Evolutionary conservation across 768 basidiomycete genomes (phyloP).

Genomic region (Leucosporidium creatinivorum): DNA sequence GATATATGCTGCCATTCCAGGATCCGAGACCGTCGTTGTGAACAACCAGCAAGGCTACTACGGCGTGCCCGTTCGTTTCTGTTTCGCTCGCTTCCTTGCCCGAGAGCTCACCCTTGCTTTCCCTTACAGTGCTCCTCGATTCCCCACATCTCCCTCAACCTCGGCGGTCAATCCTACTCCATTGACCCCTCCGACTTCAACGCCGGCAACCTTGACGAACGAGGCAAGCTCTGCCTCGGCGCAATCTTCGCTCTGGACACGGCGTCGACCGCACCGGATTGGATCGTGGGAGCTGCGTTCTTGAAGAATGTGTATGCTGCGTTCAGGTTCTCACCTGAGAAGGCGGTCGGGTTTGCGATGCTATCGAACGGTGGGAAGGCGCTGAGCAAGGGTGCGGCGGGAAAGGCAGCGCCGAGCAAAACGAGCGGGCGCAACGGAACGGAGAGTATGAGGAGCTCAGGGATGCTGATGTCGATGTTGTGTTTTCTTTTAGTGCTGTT

Average conservation of each 20-base stretch:
- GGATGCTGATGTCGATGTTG: too few relatives aligned
- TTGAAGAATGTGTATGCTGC: conserved; percentile 48
- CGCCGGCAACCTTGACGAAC: conserved; percentile 45
- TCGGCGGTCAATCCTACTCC: conserved; percentile 50
- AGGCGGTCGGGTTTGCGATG: conserved; percentile 63
- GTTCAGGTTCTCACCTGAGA: conserved; percentile 14
- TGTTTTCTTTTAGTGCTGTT: too few relatives aligned
- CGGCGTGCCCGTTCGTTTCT: neutral
- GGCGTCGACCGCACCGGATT: neutral
- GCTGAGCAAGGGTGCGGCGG: neutral
- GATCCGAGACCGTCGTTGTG: conserved; percentile 55
- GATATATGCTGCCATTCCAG: conserved; percentile 68
- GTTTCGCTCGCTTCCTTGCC: neutral
- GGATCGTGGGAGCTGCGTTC: conserved; percentile 67
- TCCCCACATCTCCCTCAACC: conserved; percentile 13
- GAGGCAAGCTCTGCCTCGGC: conserved; percentile 56
- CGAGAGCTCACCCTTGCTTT: neutral
- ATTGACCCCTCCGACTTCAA: conserved; percentile 70
- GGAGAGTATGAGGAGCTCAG: too few relatives aligned
- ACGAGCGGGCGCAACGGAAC: too few relatives aligned
- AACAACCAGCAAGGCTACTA: conserved; percentile 46
- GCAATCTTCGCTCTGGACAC: conserved; percentile 63
- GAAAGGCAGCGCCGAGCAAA: too few relatives aligned
- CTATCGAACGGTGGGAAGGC: conserved; percentile 41
- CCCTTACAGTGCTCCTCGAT: neutral